Evolutionary conservation across 139 green algal species (phyloP).

Genomic region (Chlamydomonas asymmetrica): DNA sequence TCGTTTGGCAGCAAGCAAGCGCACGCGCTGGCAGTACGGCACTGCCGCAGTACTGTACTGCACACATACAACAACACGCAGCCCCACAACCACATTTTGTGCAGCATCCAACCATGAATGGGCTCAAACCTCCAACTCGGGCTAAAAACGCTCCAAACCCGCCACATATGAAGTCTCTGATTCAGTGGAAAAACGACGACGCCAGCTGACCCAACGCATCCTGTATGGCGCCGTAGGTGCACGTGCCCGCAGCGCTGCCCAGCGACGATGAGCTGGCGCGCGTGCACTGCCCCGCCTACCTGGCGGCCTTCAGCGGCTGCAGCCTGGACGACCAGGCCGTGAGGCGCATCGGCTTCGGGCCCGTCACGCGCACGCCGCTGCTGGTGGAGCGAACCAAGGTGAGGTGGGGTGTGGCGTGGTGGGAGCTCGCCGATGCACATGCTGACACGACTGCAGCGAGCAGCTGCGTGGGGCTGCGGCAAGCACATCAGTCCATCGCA

Average conservation of each 20-base stretch:
- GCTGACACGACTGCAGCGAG: too few species aligned
- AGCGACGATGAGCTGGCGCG: slow-evolving; percentile 43
- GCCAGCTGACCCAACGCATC: neutral
- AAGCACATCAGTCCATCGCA: too few species aligned
- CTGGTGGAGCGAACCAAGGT: slow-evolving; percentile 37
- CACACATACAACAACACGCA: slow-evolving; percentile 50
- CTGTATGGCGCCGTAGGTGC: slow-evolving; percentile 24
- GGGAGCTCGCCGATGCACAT: slow-evolving; percentile 45
- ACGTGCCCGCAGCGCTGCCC: slow-evolving; percentile 18
- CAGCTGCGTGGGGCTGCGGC: too few species aligned
- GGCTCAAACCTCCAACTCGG: too few species aligned
- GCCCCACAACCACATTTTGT: too few species aligned
- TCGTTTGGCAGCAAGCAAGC: slow-evolving; percentile 65
- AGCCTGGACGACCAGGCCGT: slow-evolving; percentile 45
- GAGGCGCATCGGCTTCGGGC: slow-evolving; percentile 65
- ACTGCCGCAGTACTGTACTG: too few species aligned
- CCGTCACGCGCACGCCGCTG: slow-evolving; percentile 17
- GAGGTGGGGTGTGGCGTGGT: too few species aligned
- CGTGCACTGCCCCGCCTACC: slow-evolving; percentile 70
- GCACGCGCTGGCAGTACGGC: slow-evolving; percentile 42
- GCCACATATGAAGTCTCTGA: too few species aligned
- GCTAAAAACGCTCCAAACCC: too few species aligned
- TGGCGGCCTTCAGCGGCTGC: slow-evolving; percentile 51
- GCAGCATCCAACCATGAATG: too few species aligned
- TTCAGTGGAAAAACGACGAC: slow-evolving; percentile 39